Evolutionary conservation across 495 filamentous ascomycete species (phyloP).

Genomic region (Saxispiralis lemnorum): DNA sequence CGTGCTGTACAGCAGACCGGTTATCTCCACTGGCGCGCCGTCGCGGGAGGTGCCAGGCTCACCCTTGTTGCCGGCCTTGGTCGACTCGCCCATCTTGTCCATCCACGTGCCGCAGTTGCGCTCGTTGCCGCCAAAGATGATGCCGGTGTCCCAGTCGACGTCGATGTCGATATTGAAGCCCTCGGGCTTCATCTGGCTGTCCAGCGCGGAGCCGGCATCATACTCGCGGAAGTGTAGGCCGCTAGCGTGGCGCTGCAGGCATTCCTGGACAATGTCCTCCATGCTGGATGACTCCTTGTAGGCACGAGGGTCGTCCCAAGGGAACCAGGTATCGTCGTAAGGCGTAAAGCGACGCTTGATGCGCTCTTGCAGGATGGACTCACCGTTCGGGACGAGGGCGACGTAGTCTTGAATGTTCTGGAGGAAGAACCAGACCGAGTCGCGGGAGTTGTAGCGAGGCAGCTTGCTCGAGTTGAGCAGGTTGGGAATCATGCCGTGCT

Average conservation of each 20-base stretch:
- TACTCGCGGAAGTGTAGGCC: conserved; percentile 88
- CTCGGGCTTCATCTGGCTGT: conserved; percentile 81
- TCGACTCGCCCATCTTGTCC: conserved; percentile 99
- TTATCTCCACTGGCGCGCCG: conserved; percentile 89
- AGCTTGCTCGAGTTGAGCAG: conserved; percentile 66
- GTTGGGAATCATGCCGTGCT: conserved; percentile 98
- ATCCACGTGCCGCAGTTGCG: conserved; percentile 97
- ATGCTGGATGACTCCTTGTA: conserved; percentile 70
- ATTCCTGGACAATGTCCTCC: conserved; percentile 80
- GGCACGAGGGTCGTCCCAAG: conserved; percentile 58
- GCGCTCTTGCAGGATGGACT: conserved; percentile 54
- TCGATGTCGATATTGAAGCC: conserved; percentile 83
- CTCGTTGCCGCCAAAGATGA: conserved; percentile 88
- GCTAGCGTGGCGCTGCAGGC: conserved; percentile 71
- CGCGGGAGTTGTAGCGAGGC: conserved; percentile 93
- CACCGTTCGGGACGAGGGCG: conserved; percentile 61
- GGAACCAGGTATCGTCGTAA: conserved; percentile 88
- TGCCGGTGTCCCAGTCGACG: conserved; percentile 81
- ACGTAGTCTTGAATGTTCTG: conserved; percentile 90
- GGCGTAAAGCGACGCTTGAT: conserved; percentile 80
- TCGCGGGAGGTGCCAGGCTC: conserved; percentile 91
- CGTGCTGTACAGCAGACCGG: conserved; percentile 74
- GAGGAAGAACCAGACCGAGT: conserved; percentile 94
- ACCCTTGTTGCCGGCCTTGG: conserved; percentile 78
- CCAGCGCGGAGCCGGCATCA: conserved; percentile 72